Percentiles rank a stretch among this genome's conserved stretches.
Conservation (phyloP, 2,329 filamentous ascomycete species). For the Penicillium sp. region DNA sequence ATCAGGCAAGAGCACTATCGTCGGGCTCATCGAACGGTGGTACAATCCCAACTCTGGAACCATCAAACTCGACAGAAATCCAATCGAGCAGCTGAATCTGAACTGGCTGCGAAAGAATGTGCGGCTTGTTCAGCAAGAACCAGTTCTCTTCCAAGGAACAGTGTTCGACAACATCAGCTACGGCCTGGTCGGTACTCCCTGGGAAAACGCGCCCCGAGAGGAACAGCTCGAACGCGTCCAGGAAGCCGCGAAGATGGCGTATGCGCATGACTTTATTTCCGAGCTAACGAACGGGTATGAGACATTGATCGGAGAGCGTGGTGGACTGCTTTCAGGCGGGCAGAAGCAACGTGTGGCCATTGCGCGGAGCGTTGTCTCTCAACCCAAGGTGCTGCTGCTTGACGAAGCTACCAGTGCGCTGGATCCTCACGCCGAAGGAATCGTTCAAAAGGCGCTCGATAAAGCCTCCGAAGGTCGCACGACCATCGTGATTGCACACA, state of each 20-base stretch:
- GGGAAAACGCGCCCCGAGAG: conserved; percentile 71
- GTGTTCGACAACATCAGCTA: conserved; percentile 91
- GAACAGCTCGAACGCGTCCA: conserved; percentile 72
- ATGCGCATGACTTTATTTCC: conserved; percentile 90
- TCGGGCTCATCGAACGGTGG: conserved; percentile 91
- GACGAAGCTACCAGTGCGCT: conserved; percentile 95
- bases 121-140: conserved; percentile 90
- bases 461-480: conserved; percentile 84
- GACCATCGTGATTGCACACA: conserved; percentile 94
- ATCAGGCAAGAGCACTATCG: conserved; percentile 92
- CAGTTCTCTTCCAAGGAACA: conserved; percentile 84
- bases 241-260: conserved; percentile 85
- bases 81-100: conserved; percentile 81
- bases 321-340: conserved; percentile 88
- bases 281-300: conserved; percentile 85
- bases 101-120: conserved; percentile 92
- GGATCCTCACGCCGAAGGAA: conserved; percentile 94
- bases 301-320: conserved; percentile 93
- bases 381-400: conserved; percentile 88
- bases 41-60: conserved; percentile 84
- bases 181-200: conserved; percentile 82
- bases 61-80: conserved; percentile 82
- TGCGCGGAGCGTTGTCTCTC: conserved; percentile 84
- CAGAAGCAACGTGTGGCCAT: conserved; percentile 98
- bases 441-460: conserved; percentile 94